Evolutionary conservation across 352 stramenopile genomes (phyloP).

Genomic region (Globisporangium yorkense): DNA sequence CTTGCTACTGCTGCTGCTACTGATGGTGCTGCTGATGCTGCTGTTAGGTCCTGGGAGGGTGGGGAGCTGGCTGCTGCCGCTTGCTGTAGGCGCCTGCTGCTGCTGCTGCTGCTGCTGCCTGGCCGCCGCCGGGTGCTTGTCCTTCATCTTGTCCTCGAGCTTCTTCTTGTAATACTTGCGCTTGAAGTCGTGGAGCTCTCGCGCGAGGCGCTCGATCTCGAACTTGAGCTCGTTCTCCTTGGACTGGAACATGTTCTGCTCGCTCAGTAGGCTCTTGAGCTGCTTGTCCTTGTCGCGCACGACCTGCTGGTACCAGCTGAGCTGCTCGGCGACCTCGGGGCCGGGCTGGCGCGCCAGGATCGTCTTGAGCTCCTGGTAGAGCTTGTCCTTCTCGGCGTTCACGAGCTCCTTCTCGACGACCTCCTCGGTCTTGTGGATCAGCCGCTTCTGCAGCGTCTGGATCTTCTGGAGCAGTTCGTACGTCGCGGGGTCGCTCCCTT

Average conservation of each 20-base stretch:
- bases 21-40: slow-evolving; percentile 18
- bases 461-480: slow-evolving; percentile 97
- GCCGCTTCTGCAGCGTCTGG: slow-evolving; percentile 91
- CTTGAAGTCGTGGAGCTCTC: slow-evolving; percentile 93
- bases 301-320: slow-evolving; percentile 93
- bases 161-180: slow-evolving; percentile 95
- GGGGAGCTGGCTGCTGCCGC: slow-evolving; percentile 17
- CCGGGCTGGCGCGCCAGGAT: slow-evolving; percentile 90
- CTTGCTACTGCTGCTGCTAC: slow-evolving; percentile 5
- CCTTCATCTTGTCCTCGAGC: slow-evolving; percentile 79
- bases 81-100: not conserved
- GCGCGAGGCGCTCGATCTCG: slow-evolving; percentile 89
- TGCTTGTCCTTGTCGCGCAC: slow-evolving; percentile 96
- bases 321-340: slow-evolving; percentile 93
- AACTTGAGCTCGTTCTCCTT: slow-evolving; percentile 95
- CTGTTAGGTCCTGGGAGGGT: slow-evolving; percentile 20
- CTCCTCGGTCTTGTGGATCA: slow-evolving; percentile 96
- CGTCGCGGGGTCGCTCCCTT: slow-evolving; percentile 92
- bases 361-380: slow-evolving; percentile 93
- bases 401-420: slow-evolving; percentile 93
- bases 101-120: slow-evolving; percentile 10
- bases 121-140: slow-evolving; percentile 35
- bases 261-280: slow-evolving; percentile 94
- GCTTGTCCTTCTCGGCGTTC: slow-evolving; percentile 95
- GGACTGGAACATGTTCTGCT: slow-evolving; percentile 96